These are phyloP conservation scores for Coelastrella sp. DNA, from an alignment of 139 green algal species.

Conservation along the genomic window DNA sequence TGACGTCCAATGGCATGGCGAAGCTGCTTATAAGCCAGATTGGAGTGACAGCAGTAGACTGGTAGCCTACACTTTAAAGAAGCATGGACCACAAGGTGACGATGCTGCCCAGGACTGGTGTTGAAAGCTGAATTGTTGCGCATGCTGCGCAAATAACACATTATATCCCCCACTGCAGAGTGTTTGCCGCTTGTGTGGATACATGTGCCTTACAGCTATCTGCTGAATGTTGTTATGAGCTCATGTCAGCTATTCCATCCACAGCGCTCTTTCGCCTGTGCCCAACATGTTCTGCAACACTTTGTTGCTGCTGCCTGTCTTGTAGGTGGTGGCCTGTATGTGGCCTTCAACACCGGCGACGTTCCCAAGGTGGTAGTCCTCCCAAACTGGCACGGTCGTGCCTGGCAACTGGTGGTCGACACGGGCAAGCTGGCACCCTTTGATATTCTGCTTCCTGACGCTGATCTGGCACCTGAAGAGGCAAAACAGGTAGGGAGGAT, in stretches of 20 bases:
- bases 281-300: too few species aligned
- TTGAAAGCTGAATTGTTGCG: too few species aligned
- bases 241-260: too few species aligned
- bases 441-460: slow-evolving; percentile 83
- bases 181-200: too few species aligned
- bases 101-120: not conserved
- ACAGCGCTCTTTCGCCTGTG: too few species aligned
- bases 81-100: slow-evolving; percentile 2
- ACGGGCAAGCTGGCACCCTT: slow-evolving; percentile 73
- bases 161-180: too few species aligned
- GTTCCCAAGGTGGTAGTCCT: slow-evolving; percentile 50
- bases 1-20: slow-evolving; percentile 93
- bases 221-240: too few species aligned
- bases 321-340: slow-evolving; percentile 62
- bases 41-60: slow-evolving; percentile 92
- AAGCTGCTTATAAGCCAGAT: slow-evolving; percentile 77
- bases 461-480: slow-evolving; percentile 50
- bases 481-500: slow-evolving; percentile 16
- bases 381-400: slow-evolving; percentile 62
- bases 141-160: too few species aligned
- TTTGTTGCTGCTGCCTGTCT: not conserved
- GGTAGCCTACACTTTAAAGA: slow-evolving; percentile 82
- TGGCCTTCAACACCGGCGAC: slow-evolving; percentile 85
- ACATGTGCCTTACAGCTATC: too few species aligned
- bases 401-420: slow-evolving; percentile 66